Evolutionary conservation across 306 rosid genomes (phyloP).

Genomic region (Purshia tridentata): DNA sequence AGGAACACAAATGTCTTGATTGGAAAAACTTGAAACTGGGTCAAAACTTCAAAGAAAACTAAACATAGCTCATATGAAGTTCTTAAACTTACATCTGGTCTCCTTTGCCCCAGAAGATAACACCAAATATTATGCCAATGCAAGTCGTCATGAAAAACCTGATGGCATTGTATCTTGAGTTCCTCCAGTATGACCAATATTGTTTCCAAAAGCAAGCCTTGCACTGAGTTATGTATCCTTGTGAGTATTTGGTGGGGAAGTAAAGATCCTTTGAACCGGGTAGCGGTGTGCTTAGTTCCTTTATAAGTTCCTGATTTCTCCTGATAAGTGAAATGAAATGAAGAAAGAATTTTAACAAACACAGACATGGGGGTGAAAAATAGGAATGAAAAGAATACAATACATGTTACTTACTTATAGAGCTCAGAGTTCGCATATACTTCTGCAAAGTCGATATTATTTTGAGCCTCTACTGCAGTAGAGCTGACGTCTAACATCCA

Average conservation of each 20-base stretch:
- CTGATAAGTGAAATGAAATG: constrained; percentile 26
- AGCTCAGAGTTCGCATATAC: constrained; percentile 50
- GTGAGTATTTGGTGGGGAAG: constrained; percentile 60
- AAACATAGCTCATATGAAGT: not conserved
- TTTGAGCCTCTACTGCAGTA: constrained; percentile 54
- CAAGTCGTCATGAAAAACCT: constrained; percentile 33
- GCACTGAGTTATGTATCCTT: constrained; percentile 44
- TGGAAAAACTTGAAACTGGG: not conserved
- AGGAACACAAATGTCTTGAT: not conserved
- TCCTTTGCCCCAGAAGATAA: constrained; percentile 57
- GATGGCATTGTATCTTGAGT: constrained; percentile 43
- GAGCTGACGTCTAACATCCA: constrained; percentile 88
- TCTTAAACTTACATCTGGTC: constrained; percentile 30
- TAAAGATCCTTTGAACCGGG: constrained; percentile 50
- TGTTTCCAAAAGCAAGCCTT: constrained; percentile 78
- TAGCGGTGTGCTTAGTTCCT: constrained; percentile 45
- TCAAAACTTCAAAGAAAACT: not conserved
- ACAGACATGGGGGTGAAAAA: too few species aligned
- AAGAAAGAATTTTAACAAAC: not conserved
- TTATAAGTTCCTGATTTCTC: constrained; percentile 44
- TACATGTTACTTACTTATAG: constrained; percentile 34
- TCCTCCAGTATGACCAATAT: constrained; percentile 68
- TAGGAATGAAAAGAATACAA: not conserved
- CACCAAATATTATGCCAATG: constrained; percentile 45
- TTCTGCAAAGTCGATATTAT: constrained; percentile 61